Conservation (phyloP, 2,329 filamentous ascomycete genomes). For the Cercospora sesami region DNA sequence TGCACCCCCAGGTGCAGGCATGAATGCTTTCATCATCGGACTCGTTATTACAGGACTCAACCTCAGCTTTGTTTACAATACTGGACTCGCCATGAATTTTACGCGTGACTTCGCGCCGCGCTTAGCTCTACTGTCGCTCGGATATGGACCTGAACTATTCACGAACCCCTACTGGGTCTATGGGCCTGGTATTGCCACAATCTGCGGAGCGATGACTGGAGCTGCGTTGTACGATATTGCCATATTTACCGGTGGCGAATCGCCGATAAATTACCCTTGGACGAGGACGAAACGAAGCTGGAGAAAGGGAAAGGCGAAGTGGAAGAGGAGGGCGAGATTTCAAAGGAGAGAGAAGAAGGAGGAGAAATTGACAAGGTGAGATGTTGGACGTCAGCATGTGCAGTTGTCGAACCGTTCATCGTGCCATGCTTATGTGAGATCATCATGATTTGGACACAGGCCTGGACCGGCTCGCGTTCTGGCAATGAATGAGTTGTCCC, state of each 20-base stretch:
- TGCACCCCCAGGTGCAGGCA: conserved; percentile 48
- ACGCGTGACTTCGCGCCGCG: conserved; percentile 54
- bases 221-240: conserved; percentile 52
- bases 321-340: conserved; percentile 26
- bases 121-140: conserved; percentile 48
- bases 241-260: conserved; percentile 53
- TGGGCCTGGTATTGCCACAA: conserved; percentile 46
- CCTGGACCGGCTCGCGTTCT: not conserved
- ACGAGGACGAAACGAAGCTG: conserved; percentile 31
- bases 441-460: not conserved
- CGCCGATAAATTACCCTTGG: conserved; percentile 53
- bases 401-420: not conserved
- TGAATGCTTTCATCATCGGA: conserved; percentile 54
- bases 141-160: conserved; percentile 45
- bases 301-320: conserved; percentile 33
- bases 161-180: conserved; percentile 51
- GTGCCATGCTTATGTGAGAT: not conserved
- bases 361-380: not conserved
- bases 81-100: conserved; percentile 52
- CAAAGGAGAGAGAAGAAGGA: conserved; percentile 14
- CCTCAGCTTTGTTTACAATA: conserved; percentile 50
- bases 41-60: conserved; percentile 43
- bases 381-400: not conserved
- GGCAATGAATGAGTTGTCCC: not conserved
- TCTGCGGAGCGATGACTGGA: conserved; percentile 47